Evolutionary conservation across 352 stramenopile species (phyloP).

Genomic region (Phytophthora palmivora): DNA sequence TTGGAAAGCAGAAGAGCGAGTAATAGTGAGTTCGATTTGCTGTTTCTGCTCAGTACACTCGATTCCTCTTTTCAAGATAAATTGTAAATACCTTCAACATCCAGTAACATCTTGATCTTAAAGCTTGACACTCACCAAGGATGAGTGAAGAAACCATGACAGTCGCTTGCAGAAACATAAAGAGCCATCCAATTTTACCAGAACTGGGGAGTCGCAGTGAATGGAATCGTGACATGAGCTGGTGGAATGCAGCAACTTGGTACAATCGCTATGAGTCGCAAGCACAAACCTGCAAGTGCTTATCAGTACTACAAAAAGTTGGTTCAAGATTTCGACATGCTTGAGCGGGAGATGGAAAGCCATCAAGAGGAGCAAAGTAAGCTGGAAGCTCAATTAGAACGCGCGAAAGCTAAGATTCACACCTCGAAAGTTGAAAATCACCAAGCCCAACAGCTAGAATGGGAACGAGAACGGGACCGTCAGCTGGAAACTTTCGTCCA

Average conservation of each 20-base stretch:
- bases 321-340: constrained; percentile 47
- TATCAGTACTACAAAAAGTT: constrained; percentile 70
- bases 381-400: constrained; percentile 37
- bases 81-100: neutral
- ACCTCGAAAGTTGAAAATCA: constrained; percentile 22
- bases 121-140: too few relatives aligned
- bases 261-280: neutral
- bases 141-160: too few relatives aligned
- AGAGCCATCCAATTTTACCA: constrained; percentile 26
- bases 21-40: constrained; percentile 27
- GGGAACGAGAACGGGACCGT: constrained; percentile 47
- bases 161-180: neutral
- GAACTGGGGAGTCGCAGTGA: constrained; percentile 13
- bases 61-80: constrained; percentile 10
- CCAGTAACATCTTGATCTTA: neutral
- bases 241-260: neutral
- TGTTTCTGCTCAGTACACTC: constrained; percentile 23
- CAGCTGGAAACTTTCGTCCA: constrained; percentile 45
- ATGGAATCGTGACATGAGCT: constrained; percentile 10
- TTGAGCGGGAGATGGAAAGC: constrained; percentile 54
- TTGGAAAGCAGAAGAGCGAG: constrained; percentile 19
- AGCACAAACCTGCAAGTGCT: constrained; percentile 35
- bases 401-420: constrained; percentile 19
- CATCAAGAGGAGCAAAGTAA: constrained; percentile 31
- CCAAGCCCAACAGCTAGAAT: constrained; percentile 36